Evolutionary conservation across 768 basidiomycete species (phyloP).

Genomic region (Hypholoma sublateritium): DNA sequence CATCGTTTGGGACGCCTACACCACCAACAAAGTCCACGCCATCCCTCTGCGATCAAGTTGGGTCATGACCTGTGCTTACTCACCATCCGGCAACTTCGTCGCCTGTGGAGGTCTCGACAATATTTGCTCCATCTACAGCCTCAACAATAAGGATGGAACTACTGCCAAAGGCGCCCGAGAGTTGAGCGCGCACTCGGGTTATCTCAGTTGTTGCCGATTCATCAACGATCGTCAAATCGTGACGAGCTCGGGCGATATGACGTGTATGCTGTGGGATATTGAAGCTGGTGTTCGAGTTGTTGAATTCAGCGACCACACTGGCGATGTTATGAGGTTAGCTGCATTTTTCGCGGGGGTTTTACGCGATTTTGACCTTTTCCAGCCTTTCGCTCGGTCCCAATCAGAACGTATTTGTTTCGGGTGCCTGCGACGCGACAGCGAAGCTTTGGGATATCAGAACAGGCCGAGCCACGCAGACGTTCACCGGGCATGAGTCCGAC

Average conservation of each 20-base stretch:
- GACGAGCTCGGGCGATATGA: slow-evolving; percentile 98
- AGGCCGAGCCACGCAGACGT: slow-evolving; percentile 97
- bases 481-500: slow-evolving; percentile 97
- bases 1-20: slow-evolving; percentile 99
- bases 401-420: slow-evolving; percentile 95
- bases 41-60: slow-evolving; percentile 97
- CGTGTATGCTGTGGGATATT: slow-evolving; percentile 99
- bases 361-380: slow-evolving; percentile 11
- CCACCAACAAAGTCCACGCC: slow-evolving; percentile 99
- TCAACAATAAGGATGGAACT: slow-evolving; percentile 78
- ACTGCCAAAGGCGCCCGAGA: slow-evolving; percentile 90
- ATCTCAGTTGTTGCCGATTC: slow-evolving; percentile 97
- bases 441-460: slow-evolving; percentile 99
- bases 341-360: slow-evolving; percentile 10
- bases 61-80: slow-evolving; percentile 99
- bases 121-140: slow-evolving; percentile 97
- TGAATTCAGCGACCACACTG: slow-evolving; percentile 99
- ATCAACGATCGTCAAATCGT: slow-evolving; percentile 99
- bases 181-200: slow-evolving; percentile 95
- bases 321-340: slow-evolving; percentile 97
- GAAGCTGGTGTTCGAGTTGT: slow-evolving; percentile 97
- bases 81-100: slow-evolving; percentile 95
- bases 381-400: slow-evolving; percentile 95
- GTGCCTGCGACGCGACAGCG: slow-evolving; percentile 97
- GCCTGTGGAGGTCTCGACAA: slow-evolving; percentile 99